phyloP scores from a whole-genome alignment of 352 stramenopile genomes.

The Phytophthora sp. region DNA sequence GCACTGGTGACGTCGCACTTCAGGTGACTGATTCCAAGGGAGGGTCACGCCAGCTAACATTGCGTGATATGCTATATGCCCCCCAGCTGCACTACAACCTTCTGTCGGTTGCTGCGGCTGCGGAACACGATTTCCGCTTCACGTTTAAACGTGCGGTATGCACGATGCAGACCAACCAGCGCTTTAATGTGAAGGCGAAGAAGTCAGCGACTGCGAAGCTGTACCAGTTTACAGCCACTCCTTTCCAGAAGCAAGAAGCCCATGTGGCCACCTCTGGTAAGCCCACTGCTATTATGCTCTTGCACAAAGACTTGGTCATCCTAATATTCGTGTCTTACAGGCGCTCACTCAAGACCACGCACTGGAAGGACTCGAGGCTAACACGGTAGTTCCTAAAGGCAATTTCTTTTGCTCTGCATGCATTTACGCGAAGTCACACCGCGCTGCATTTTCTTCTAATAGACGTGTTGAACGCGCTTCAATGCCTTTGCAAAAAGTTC shows the following conservation, averaged over 20 bases:
- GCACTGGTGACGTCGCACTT: background rate
- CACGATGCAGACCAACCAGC: slow-evolving; percentile 1
- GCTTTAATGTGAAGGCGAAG: slow-evolving; percentile 5
- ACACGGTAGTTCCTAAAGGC: background rate
- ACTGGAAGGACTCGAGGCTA: background rate
- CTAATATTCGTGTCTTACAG: slow-evolving; percentile 5
- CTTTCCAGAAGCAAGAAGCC: background rate
- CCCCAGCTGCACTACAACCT: slow-evolving; percentile 6
- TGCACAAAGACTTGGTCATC: slow-evolving; percentile 6
- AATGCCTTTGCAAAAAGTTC: slow-evolving; percentile 2
- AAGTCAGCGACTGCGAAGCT: background rate
- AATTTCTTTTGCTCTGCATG: slow-evolving; percentile 12
- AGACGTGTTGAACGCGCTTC: slow-evolving; percentile 1
- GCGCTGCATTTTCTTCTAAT: slow-evolving; percentile 6
- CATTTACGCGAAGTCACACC: slow-evolving; percentile 2
- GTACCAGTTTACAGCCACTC: slow-evolving; percentile 4
- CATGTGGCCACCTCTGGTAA: background rate
- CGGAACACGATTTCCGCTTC: slow-evolving; percentile 4
- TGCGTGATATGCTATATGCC: background rate
- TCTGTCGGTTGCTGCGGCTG: background rate
- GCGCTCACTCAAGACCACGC: background rate
- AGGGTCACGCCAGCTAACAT: background rate
- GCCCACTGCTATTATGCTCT: background rate
- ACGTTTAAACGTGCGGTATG: background rate
- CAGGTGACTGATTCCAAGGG: background rate